Evolutionary conservation across 495 filamentous ascomycete genomes (phyloP).

Genomic region (Chaetomium fimeti): DNA sequence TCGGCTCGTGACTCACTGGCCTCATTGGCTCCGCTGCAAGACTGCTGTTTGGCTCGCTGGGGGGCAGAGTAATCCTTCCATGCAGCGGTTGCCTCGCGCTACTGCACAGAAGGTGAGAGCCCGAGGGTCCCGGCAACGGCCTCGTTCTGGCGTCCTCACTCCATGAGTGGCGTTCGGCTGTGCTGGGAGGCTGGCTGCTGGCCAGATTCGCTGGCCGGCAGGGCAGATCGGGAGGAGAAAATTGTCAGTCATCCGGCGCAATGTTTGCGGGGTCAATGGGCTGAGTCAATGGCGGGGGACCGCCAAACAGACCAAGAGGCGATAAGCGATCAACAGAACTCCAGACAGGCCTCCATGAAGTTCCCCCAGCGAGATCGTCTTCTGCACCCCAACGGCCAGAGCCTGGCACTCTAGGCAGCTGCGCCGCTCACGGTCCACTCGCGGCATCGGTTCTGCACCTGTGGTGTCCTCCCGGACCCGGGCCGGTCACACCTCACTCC

Average conservation of each 20-base stretch:
- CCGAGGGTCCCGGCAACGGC: neutral
- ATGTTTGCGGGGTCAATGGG: neutral
- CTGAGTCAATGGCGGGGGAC: neutral
- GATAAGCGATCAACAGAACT: neutral
- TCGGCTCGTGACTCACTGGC: slow-evolving; percentile 26
- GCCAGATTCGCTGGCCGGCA: neutral
- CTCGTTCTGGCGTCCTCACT: neutral
- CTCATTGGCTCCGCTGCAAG: slow-evolving; percentile 12
- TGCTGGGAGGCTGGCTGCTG: no score
- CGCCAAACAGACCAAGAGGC: neutral
- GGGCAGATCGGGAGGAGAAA: neutral
- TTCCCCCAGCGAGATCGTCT: neutral
- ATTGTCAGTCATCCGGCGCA: neutral
- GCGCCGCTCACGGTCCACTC: neutral
- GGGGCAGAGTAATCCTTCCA: slow-evolving; percentile 1
- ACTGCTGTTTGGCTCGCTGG: neutral
- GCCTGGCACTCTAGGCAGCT: slow-evolving; percentile 15
- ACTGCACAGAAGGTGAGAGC: neutral
- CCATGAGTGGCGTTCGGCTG: neutral
- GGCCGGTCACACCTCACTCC: slow-evolving; percentile 1
- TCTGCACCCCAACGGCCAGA: neutral
- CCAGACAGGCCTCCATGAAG: neutral
- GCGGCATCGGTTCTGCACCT: neutral
- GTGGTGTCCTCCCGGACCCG: slow-evolving; percentile 8
- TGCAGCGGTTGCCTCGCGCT: slow-evolving; percentile 17